Evolutionary conservation across 2,329 filamentous ascomycete species (phyloP).

Genomic region (Penicillium occitanis): DNA sequence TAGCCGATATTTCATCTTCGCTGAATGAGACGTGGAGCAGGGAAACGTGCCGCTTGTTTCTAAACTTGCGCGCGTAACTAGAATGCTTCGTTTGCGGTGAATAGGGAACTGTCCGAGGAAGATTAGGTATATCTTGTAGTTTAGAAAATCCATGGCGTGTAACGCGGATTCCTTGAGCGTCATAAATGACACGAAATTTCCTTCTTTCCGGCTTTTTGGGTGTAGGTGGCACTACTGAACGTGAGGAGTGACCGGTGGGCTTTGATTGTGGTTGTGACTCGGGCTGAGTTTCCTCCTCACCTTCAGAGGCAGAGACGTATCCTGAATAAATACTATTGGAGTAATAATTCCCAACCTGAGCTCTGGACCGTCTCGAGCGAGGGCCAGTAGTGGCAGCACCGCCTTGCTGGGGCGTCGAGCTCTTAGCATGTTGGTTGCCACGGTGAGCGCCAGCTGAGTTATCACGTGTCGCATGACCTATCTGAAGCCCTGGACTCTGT

Average conservation of each 20-base stretch:
- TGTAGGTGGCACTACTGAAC: neutral
- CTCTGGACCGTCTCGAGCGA: slow-evolving; percentile 32
- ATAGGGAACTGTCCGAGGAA: slow-evolving; percentile 22
- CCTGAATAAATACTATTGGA: slow-evolving; percentile 24
- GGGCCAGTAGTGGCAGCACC: neutral
- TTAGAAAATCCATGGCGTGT: slow-evolving; percentile 18
- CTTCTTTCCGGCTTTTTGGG: neutral
- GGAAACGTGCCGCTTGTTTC: neutral
- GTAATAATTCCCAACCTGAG: slow-evolving; percentile 36
- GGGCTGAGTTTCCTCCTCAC: slow-evolving; percentile 13
- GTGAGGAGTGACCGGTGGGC: neutral
- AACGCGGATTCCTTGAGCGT: slow-evolving; percentile 23
- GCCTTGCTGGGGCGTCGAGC: neutral
- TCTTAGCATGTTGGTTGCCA: neutral
- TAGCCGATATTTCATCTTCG: slow-evolving; percentile 25
- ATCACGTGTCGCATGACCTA: neutral
- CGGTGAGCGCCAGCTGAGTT: neutral
- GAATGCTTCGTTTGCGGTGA: slow-evolving; percentile 21
- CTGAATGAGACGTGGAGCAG: slow-evolving; percentile 32
- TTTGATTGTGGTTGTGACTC: neutral
- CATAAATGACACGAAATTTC: slow-evolving; percentile 22
- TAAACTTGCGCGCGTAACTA: slow-evolving; percentile 21
- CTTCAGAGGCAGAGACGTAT: slow-evolving; percentile 15
- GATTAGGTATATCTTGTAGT: slow-evolving; percentile 20
- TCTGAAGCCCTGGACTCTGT: neutral